Base-by-base conservation (phyloP, 306 rosid species). In the Ormosia emarginata region DNA sequence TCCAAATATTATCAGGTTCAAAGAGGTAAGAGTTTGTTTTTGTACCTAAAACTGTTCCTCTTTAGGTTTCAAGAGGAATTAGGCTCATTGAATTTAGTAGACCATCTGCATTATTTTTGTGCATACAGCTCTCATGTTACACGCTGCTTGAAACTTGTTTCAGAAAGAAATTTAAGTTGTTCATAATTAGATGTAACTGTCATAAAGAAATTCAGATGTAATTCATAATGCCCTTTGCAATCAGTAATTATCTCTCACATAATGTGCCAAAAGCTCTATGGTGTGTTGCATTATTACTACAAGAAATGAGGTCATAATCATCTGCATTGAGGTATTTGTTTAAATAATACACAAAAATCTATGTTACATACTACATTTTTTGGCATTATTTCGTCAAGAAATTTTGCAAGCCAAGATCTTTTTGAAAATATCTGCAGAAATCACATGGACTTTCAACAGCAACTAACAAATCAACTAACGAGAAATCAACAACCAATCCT, bases 1-100 rank as follows among this genome's bases (percentile, higher is more conserved):
- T 87, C 99, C 99, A 15, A 95, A 95, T 75, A 95, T 95, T 68
- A 89, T 95, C 90, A 88, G 95, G 85, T 95, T 95, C 91, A 93
- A 93, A 86, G 98, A 95, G 98, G 99, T 93, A 85, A 78, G 78
- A 68, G 5, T n/a, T 37, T 75, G 39, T 47, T 77, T 73, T 74
- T 55, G 9, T 29, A 66, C 33, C 57, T 49, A 30, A 7, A 72
- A 47, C 18, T 36, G 58, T 70, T 61, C 34, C 59, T 52, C 7
- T 2, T 18, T 43, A 46, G 39, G 57, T 55, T 80, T 71, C 44
- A 63, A 49, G 12, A 4, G 14, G 53, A 11, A 33, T 44, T 67
- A 55, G 8, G 24, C 32, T 61, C 37, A 33, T 44, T 65, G 74
- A 72, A 74, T 43, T 24, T 46, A 12, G 10, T 53, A 44, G 71